Conservation (phyloP, 441 rosid species). For the Arabidopsis lyrata region DNA sequence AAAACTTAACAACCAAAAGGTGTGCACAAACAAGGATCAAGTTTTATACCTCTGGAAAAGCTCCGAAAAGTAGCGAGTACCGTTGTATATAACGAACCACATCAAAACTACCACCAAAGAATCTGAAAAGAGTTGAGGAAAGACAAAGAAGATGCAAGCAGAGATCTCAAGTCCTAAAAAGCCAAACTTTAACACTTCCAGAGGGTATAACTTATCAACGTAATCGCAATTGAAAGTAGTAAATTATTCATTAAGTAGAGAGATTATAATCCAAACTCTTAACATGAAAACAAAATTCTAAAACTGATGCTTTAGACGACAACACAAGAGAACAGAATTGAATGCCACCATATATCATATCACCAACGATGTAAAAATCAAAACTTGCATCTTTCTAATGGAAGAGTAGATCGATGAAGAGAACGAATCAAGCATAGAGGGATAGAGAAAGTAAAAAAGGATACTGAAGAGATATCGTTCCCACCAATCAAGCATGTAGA, state of each 20-base stretch:
- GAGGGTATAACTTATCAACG: not conserved
- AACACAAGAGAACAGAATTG: conserved; percentile 8
- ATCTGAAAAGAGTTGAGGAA: conserved; percentile 68
- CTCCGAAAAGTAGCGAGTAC: conserved; percentile 66
- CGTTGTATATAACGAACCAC: conserved; percentile 89
- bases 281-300: not conserved
- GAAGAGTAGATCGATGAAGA: conserved; percentile 10
- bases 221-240: not conserved
- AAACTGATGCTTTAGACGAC: conserved; percentile 13
- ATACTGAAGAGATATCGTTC: conserved; percentile 98
- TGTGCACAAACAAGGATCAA: not conserved
- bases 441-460: conserved; percentile 43
- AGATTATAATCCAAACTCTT: no score
- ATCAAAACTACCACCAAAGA: conserved; percentile 78
- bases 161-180: conserved; percentile 6
- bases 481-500: conserved; percentile 99
- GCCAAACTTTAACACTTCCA: conserved; percentile 9
- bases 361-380: conserved; percentile 20
- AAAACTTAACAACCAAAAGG: conserved; percentile 9
- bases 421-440: not conserved
- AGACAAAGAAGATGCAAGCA: conserved; percentile 21
- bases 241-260: not conserved
- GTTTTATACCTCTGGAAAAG: conserved; percentile 68
- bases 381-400: conserved; percentile 16
- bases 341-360: conserved; percentile 18